Evolutionary conservation across 2,329 filamentous ascomycete genomes (phyloP).

Genomic region (Blumeria hordei): DNA sequence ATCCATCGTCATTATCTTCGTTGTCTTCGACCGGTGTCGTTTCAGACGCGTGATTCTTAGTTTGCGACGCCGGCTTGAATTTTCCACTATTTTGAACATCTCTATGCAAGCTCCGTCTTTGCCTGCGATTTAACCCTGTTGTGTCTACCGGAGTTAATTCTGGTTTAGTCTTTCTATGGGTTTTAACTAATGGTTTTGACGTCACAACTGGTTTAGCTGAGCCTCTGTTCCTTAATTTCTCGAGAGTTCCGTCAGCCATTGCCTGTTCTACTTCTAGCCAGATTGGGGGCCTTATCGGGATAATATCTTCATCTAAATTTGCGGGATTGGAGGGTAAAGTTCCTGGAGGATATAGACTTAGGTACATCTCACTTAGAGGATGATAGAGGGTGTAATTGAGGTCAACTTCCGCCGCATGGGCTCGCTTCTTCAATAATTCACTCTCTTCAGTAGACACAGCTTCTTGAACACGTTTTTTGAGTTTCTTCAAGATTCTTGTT

Average conservation of each 20-base stretch:
- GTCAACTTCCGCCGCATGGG: conserved; percentile 51
- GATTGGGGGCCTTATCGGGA: conserved; percentile 22
- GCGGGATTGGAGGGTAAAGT: conserved; percentile 14
- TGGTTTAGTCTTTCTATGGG: conserved; percentile 4
- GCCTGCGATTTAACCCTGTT: conserved; percentile 12
- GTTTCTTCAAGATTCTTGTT: conserved; percentile 37
- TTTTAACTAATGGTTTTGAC: conserved; percentile 5
- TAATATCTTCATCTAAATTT: conserved; percentile 6
- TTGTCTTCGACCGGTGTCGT: conserved; percentile 11
- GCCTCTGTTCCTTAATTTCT: conserved; percentile 11
- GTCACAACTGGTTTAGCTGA: conserved; percentile 3
- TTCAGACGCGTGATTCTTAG: conserved; percentile 9
- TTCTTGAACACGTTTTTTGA: conserved; percentile 30
- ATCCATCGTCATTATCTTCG: conserved; percentile 29
- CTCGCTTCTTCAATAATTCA: conserved; percentile 25
- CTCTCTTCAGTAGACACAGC: conserved; percentile 26
- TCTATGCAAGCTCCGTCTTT: conserved; percentile 11
- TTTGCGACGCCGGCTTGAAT: conserved; percentile 10
- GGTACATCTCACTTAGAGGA: conserved; percentile 46
- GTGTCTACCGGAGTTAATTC: conserved; percentile 8
- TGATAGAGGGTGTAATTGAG: conserved; percentile 51
- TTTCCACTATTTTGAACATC: conserved; percentile 7
- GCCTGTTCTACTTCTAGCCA: conserved; percentile 43
- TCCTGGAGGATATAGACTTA: conserved; percentile 30
- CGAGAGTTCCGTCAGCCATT: conserved; percentile 26